Base-by-base conservation (phyloP, 2,329 filamentous ascomycete species). In the Scedosporium apiospermum region DNA sequence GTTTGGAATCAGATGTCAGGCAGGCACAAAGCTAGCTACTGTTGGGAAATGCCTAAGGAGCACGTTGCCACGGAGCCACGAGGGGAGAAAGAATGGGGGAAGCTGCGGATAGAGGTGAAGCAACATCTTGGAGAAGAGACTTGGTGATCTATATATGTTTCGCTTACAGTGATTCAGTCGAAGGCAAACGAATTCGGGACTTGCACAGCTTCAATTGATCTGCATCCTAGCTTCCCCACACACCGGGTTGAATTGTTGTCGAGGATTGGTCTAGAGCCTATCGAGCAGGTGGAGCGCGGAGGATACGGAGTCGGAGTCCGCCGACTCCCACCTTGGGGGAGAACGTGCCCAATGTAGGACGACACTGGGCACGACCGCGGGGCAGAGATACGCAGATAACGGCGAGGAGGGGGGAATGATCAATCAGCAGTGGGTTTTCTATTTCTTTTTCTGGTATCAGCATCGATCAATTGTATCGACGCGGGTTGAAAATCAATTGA, bases 221-320 rank as follows among this genome's bases (percentile, higher is more conserved):
- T 23, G 51, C 12, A 23, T 55, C 6, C 51, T 55, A 55, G 51
- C 51, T 55, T 55, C 51, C 51, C 51, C 51, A 55, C 51, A 55
- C 18, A 14, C 18, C 18, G 51, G 51, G 12, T 55, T 55, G 51
- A 14, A 23, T 55, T 23, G 51, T 16, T 27, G 23, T 23, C 34
- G 34, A 38, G 23, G 51, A 26, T 55, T 55, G 51, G 51, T 10
- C 21, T 23, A 55, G 23, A 49, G n/a, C 4, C 2, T 55, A 27
- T 55, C 23, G 21, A 55, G 23, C 51, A 30, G 51, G 51, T 23
- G 51, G 51, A 55, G 10, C 23, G 51, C 51, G 51, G 21, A 55
- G 51, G 51, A 55, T 55, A 55, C 51, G 51, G 51, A 55, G 51
- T 55, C 51, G 51, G 51, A 55, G 51, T 23, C 51, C 51, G 51